Evolutionary conservation across 2,329 filamentous ascomycete genomes (phyloP).

Genomic region (Zarea fungicola): DNA sequence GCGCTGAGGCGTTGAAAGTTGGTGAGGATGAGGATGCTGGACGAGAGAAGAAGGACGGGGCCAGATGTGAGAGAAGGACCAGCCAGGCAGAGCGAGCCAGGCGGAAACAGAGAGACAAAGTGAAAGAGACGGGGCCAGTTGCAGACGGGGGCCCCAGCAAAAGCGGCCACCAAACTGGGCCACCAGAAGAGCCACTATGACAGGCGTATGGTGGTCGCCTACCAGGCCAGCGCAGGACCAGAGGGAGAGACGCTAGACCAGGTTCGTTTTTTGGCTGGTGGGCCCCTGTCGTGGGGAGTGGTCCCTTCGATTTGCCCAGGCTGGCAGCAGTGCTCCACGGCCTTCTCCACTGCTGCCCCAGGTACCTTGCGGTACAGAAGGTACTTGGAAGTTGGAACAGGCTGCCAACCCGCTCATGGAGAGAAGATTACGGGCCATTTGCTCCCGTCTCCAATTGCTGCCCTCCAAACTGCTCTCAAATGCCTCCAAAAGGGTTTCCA

Average conservation of each 20-base stretch:
- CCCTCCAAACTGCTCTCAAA: too few species aligned
- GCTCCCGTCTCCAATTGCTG: too few species aligned
- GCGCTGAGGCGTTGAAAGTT: slow-evolving; percentile 14
- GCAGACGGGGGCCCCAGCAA: background rate
- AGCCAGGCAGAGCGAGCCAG: background rate
- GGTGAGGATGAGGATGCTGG: slow-evolving; percentile 22
- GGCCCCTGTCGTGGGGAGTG: slow-evolving; percentile 4
- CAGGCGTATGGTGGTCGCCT: background rate
- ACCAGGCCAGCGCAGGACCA: background rate
- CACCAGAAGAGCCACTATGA: background rate
- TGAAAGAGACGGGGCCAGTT: too few species aligned
- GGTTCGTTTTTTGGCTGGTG: slow-evolving; percentile 9
- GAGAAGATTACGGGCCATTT: too few species aligned
- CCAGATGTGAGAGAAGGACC: slow-evolving; percentile 10
- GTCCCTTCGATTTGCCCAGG: background rate
- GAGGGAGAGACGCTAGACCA: slow-evolving; percentile 1
- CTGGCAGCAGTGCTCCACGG: too few species aligned
- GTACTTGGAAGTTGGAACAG: too few species aligned
- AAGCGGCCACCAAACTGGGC: background rate
- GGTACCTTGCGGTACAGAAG: background rate
- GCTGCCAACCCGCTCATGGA: too few species aligned
- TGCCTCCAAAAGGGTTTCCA: background rate
- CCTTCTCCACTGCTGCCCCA: too few species aligned
- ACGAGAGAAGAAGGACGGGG: slow-evolving; percentile 24
- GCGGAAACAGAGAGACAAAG: background rate